These are phyloP conservation scores for Backusella parvicylindrica DNA, from an alignment of 192 early-diverging fungal genomes.

Conservation along the genomic window DNA sequence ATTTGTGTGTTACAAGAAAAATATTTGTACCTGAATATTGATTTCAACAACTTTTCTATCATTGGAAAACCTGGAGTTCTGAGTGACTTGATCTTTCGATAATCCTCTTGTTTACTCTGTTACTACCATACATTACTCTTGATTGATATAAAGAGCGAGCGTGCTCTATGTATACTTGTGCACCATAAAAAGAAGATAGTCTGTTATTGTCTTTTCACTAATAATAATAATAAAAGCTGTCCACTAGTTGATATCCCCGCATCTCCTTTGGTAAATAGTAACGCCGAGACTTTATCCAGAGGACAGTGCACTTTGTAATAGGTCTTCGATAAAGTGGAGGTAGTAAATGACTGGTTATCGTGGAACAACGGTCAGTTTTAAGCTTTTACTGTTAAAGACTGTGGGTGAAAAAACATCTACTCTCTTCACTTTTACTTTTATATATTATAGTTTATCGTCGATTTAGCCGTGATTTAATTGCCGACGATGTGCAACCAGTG, in stretches of 20 bases:
- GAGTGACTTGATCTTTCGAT: neutral
- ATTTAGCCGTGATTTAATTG: neutral
- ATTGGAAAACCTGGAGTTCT: neutral
- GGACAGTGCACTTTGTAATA: neutral
- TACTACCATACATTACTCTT: neutral
- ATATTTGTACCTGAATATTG: neutral
- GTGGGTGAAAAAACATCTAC: neutral
- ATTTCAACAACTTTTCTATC: neutral
- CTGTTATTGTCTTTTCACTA: neutral
- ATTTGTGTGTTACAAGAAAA: neutral
- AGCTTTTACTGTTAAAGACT: neutral
- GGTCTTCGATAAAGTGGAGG: neutral
- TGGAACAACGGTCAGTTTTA: neutral
- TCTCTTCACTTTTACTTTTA: neutral
- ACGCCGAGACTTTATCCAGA: neutral
- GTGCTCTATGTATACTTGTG: neutral
- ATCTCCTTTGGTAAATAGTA: conserved; percentile 1
- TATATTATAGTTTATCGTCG: neutral
- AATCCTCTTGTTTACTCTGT: neutral
- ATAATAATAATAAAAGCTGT: neutral
- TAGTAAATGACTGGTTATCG: neutral
- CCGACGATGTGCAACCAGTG: neutral
- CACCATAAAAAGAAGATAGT: neutral
- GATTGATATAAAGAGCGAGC: neutral
- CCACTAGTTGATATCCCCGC: neutral